Evolutionary conservation across 1,284 basidiomycete genomes (phyloP), one percentile per base, ranked within the genome.

Genomic region (Nidula niveotomentosa): DNA sequence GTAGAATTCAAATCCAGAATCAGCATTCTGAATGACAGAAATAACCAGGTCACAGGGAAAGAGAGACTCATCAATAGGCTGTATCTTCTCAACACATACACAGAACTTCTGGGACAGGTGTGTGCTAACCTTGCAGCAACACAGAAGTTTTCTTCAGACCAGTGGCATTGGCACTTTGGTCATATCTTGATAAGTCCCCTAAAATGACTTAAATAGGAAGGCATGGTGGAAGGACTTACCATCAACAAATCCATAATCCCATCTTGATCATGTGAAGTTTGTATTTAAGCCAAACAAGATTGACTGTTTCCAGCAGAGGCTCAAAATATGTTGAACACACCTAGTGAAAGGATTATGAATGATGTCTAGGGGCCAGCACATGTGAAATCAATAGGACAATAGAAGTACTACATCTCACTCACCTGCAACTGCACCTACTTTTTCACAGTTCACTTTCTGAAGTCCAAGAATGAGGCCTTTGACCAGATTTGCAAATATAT

Each of bases 141-240:
- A 18, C 36, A 50, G 45, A 53, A 55, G 30, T 17, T 48, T 9
- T 47, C 66, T 1, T 72, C 65, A 66, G 59, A 70, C n/a, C 60
- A 74, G 36, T 73, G 70, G 71, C 74, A 76, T 48, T 54, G 58
- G 1, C 52, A 61, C 0, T 64, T 70, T 51, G 71, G 72, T 0
- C 73, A 76, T 52, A 57, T 75, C n/a, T 57, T 62, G 34, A 53
- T 60, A 9, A 30, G 36, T 5, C 51, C 58, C 0, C 41, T 72
- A 5, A 53, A 65, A 37, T 30, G 53, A 12, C 46, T 72, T n/a
- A 55, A 66, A 30, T 50, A 36, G 12, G 54, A 62, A 15, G 35
- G 50, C 1, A 64, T 74, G 60, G 65, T 70, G 10, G 51, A 49
- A 9, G 65, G 71, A 7, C 65, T 74, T 60, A 49, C 64, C 10